Percentiles rank a stretch among this genome's conserved stretches.
phyloP scores from a whole-genome alignment of 805 yeast species.

The Tetrapisispora pingtungensis region DNA sequence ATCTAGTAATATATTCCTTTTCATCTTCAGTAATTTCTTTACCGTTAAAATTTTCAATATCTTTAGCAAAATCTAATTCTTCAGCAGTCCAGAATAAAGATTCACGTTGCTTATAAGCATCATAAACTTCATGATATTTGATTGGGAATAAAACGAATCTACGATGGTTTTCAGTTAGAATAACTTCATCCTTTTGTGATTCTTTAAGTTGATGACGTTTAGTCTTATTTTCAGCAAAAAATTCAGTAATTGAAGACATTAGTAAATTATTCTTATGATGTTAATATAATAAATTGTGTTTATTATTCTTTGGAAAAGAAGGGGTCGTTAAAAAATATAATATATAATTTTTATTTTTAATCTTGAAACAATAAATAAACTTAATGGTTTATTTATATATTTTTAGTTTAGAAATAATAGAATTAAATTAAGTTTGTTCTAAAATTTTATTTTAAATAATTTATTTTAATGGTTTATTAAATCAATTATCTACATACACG shows the following conservation, averaged over 20 bases:
- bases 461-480: too few species aligned
- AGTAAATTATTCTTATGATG: too few species aligned
- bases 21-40: constrained; percentile 77
- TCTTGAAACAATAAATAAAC: too few species aligned
- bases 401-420: too few species aligned
- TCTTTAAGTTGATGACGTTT: constrained; percentile 63
- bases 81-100: constrained; percentile 99
- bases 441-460: too few species aligned
- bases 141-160: constrained; percentile 94
- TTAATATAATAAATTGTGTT: too few species aligned
- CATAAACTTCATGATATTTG: constrained; percentile 96
- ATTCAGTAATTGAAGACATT: constrained; percentile 1
- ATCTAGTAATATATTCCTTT: constrained; percentile 79
- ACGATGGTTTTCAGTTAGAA: constrained; percentile 72
- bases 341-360: too few species aligned
- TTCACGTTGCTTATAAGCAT: constrained; percentile 95
- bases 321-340: too few species aligned
- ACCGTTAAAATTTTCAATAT: constrained; percentile 62
- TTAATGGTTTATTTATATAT: too few species aligned
- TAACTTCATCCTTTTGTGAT: constrained; percentile 78
- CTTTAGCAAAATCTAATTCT: constrained; percentile 91
- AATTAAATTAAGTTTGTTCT: too few species aligned
- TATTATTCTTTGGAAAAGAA: too few species aligned
- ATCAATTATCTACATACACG: too few species aligned
- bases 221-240: constrained; percentile 35